These are phyloP conservation scores for Vicia sativa DNA, from an alignment of 306 rosid genomes.

Conservation along the genomic window DNA sequence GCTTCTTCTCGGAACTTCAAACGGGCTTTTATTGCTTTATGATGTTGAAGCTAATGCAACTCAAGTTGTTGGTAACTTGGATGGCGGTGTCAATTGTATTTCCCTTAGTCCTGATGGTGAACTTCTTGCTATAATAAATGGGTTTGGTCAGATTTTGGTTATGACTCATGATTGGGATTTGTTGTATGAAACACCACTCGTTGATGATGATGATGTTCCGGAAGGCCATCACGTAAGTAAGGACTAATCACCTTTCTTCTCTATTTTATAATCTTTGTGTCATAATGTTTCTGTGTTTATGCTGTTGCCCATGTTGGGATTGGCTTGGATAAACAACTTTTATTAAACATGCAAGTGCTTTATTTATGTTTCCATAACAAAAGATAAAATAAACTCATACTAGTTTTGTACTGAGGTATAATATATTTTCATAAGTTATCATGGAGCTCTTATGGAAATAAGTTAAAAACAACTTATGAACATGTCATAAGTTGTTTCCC, in stretches of 20 bases:
- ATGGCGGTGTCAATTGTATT: slow-evolving; percentile 78
- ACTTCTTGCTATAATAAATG: slow-evolving; percentile 59
- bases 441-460: not conserved
- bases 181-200: slow-evolving; percentile 67
- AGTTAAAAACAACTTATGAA: not conserved
- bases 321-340: not conserved
- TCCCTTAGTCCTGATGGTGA: slow-evolving; percentile 97
- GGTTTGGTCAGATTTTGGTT: slow-evolving; percentile 67
- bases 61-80: slow-evolving; percentile 77
- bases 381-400: not conserved
- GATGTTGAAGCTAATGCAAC: slow-evolving; percentile 55
- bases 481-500: not conserved
- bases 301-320: not conserved
- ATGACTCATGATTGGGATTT: slow-evolving; percentile 97
- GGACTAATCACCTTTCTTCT: slow-evolving; percentile 62
- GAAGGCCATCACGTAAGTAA: slow-evolving; percentile 73
- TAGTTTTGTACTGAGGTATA: not conserved
- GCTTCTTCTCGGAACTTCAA: slow-evolving; percentile 70
- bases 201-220: slow-evolving; percentile 36
- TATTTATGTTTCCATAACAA: not conserved
- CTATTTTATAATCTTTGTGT: not conserved
- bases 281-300: not conserved
- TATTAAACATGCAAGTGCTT: not conserved
- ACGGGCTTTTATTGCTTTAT: slow-evolving; percentile 67
- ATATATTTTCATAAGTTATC: not conserved